Evolutionary conservation across 441 rosid species (phyloP).

Genomic region (Populus hybrid): DNA sequence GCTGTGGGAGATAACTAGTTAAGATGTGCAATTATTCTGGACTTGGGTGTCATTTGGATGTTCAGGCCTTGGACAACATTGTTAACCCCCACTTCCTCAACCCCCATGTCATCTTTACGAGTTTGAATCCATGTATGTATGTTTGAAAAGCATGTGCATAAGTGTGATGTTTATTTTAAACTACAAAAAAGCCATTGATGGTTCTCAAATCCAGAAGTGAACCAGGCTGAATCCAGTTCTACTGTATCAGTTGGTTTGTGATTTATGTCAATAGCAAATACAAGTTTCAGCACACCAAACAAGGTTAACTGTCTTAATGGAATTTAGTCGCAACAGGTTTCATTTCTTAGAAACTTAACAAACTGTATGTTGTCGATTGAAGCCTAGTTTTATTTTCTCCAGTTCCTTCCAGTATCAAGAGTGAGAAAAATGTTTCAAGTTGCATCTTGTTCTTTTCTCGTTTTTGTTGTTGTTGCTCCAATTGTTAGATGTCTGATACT

Average conservation of each 20-base stretch:
- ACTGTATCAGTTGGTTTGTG: not conserved
- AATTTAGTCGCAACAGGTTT: not conserved
- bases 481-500: conserved; percentile 11
- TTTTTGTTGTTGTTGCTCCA: not conserved
- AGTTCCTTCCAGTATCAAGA: not conserved
- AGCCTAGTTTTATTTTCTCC: not conserved
- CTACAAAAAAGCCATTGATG: not conserved
- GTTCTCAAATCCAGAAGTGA: not conserved
- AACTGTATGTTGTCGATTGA: not conserved
- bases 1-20: not conserved
- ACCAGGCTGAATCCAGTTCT: not conserved
- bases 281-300: not conserved
- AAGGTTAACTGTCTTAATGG: not conserved
- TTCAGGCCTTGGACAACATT: not conserved
- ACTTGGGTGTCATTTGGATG: not conserved
- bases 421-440: not conserved
- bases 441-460: not conserved
- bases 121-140: not conserved
- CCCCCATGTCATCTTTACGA: not conserved
- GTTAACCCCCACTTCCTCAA: not conserved
- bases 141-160: not conserved
- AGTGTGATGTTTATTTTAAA: not conserved
- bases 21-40: not conserved
- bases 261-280: not conserved
- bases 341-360: not conserved